Conservation (phyloP, 768 basidiomycete species). For the Lepiota brunneoincarnata region DNA sequence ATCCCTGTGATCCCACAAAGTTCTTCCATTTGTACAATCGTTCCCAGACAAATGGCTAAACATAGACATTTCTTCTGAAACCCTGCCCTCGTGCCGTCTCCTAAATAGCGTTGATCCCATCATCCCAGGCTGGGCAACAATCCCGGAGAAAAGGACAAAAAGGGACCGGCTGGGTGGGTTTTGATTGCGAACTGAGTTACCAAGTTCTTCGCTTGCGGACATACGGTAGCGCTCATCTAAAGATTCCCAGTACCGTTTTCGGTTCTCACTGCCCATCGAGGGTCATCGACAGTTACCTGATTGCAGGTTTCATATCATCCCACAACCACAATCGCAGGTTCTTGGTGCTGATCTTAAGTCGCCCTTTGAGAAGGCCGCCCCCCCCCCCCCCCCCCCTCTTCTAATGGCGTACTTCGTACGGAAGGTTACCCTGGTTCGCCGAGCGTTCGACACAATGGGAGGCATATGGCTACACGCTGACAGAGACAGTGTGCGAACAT, state of each 20-base stretch:
- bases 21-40: slow-evolving; percentile 8
- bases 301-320: slow-evolving; percentile 3
- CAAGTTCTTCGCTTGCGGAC: not conserved
- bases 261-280: not conserved
- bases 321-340: not conserved
- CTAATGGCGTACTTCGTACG: not conserved
- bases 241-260: not conserved
- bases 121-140: not conserved
- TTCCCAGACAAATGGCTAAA: not conserved
- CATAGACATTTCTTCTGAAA: not conserved
- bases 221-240: slow-evolving; percentile 1
- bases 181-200: not conserved
- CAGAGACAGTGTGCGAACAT: too few relatives aligned
- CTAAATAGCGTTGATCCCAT: slow-evolving; percentile 1
- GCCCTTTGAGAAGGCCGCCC: not conserved
- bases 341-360: not conserved
- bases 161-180: not conserved
- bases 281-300: not conserved
- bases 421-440: not conserved
- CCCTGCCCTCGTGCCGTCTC: not conserved
- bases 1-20: slow-evolving; percentile 7
- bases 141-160: not conserved
- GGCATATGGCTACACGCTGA: too few relatives aligned
- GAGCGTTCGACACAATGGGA: too few relatives aligned
- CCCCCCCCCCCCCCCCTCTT: not conserved